These are phyloP conservation scores for Diophrys sp. DNA, from an alignment of 73 alveolate genomes.

Conservation along the genomic window DNA sequence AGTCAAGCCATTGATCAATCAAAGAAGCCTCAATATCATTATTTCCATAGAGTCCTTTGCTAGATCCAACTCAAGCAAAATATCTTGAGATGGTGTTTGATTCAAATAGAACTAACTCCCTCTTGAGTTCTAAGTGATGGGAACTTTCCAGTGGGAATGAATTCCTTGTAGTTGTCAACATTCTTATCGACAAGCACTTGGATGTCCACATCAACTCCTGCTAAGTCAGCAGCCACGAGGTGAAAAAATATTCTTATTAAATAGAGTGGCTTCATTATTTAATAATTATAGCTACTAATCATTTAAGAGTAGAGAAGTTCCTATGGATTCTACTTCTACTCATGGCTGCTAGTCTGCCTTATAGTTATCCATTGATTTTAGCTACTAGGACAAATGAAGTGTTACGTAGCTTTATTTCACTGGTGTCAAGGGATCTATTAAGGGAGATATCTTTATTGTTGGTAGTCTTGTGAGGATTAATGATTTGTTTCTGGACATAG, in stretches of 20 bases:
- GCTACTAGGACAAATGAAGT: no score
- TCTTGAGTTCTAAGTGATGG: conserved; percentile 57
- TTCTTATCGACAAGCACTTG: background rate
- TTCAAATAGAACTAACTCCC: conserved; percentile 47
- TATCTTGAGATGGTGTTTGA: conserved; percentile 43
- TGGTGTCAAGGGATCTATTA: no score
- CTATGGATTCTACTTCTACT: no score
- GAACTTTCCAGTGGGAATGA: conserved; percentile 28
- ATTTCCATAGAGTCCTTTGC: conserved; percentile 41
- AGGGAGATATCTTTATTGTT: no score
- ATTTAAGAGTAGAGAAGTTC: no score
- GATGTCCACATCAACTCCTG: background rate
- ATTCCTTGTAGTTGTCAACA: background rate
- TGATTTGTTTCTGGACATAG: no score
- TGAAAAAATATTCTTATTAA: background rate
- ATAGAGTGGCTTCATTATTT: background rate
- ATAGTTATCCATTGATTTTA: no score
- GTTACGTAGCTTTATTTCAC: no score
- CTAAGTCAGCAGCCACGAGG: background rate
- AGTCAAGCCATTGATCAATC: conserved; percentile 50
- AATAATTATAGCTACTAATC: no score
- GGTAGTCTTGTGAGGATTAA: no score
- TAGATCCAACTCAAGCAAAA: conserved; percentile 34
- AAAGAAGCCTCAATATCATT: conserved; percentile 30
- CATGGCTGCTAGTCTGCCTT: no score